Conservation (phyloP, 169 alveolate species). For the Plasmodium coatneyi region DNA sequence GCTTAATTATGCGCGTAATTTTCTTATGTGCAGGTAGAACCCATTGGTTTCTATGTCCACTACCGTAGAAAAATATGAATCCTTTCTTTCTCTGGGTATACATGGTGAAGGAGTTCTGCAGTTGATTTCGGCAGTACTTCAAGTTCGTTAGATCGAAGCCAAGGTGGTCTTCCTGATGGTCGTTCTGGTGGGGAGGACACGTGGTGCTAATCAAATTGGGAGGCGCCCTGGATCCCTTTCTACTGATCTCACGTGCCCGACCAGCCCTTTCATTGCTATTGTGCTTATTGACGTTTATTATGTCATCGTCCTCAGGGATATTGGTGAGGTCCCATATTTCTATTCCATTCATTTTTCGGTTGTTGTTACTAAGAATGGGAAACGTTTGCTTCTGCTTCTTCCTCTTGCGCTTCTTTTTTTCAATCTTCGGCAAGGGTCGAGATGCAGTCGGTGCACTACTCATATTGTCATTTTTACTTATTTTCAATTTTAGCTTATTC, state of each 20-base stretch:
- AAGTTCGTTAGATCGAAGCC: constrained; percentile 41
- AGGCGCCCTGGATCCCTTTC: neutral
- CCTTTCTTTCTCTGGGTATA: constrained; percentile 60
- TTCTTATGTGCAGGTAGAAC: constrained; percentile 73
- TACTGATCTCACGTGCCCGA: neutral
- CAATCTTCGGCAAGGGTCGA: neutral
- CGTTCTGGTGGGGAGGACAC: neutral
- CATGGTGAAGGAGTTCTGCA: constrained; percentile 33
- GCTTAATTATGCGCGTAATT: constrained; percentile 74
- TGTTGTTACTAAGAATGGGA: neutral
- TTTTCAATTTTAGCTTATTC: constrained; percentile 15
- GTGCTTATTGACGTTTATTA: neutral
- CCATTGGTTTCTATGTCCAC: constrained; percentile 84
- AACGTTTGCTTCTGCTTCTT: neutral
- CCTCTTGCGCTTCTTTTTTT: neutral
- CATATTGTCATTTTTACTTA: neutral
- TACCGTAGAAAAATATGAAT: constrained; percentile 74
- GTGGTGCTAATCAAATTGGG: neutral
- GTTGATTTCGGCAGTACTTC: constrained; percentile 24
- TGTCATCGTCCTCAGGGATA: neutral
- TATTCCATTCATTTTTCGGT: neutral
- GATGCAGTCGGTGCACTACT: neutral
- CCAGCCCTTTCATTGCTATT: neutral
- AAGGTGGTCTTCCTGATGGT: neutral
- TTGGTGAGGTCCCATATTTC: neutral